These are phyloP conservation scores for Mycena metata DNA, from an alignment of 768 basidiomycete genomes.

Conservation along the genomic window DNA sequence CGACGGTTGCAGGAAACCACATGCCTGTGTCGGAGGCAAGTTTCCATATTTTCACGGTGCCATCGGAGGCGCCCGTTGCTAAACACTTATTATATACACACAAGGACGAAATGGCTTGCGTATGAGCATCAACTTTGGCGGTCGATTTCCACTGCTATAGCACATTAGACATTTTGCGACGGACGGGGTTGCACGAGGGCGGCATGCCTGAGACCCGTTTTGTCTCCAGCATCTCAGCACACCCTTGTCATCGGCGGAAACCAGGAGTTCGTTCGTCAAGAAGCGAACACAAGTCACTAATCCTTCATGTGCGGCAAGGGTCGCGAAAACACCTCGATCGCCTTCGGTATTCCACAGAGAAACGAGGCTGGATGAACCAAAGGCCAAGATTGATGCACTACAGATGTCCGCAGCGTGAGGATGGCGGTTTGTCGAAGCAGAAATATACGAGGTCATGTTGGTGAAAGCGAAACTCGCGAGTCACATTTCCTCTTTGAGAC, in stretches of 20 bases:
- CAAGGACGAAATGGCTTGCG: slow-evolving; percentile 77
- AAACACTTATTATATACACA: slow-evolving; percentile 63
- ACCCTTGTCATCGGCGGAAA: slow-evolving; percentile 86
- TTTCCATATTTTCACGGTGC: slow-evolving; percentile 81
- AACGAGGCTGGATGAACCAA: slow-evolving; percentile 62
- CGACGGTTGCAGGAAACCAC: slow-evolving; percentile 34
- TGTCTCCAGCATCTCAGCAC: slow-evolving; percentile 72
- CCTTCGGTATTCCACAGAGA: slow-evolving; percentile 59
- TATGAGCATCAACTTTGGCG: slow-evolving; percentile 69
- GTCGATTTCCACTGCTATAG: slow-evolving; percentile 69
- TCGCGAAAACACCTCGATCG: slow-evolving; percentile 72
- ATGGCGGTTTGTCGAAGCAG: slow-evolving; percentile 64
- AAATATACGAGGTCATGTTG: slow-evolving; percentile 51
- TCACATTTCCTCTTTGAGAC: slow-evolving; percentile 5
- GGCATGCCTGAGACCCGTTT: slow-evolving; percentile 56
- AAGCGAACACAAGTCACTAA: slow-evolving; percentile 86
- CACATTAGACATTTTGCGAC: slow-evolving; percentile 33
- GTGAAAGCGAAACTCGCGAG: slow-evolving; percentile 9
- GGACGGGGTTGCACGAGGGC: slow-evolving; percentile 41
- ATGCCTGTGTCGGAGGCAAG: slow-evolving; percentile 47
- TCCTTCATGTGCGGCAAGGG: slow-evolving; percentile 82
- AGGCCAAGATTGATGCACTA: slow-evolving; percentile 56
- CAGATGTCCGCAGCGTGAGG: slow-evolving; percentile 64
- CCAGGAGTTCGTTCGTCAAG: slow-evolving; percentile 61
- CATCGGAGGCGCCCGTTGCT: slow-evolving; percentile 89